These are phyloP conservation scores for Thalassiosira hispida DNA, from an alignment of 352 stramenopile genomes.

Conservation along the genomic window DNA sequence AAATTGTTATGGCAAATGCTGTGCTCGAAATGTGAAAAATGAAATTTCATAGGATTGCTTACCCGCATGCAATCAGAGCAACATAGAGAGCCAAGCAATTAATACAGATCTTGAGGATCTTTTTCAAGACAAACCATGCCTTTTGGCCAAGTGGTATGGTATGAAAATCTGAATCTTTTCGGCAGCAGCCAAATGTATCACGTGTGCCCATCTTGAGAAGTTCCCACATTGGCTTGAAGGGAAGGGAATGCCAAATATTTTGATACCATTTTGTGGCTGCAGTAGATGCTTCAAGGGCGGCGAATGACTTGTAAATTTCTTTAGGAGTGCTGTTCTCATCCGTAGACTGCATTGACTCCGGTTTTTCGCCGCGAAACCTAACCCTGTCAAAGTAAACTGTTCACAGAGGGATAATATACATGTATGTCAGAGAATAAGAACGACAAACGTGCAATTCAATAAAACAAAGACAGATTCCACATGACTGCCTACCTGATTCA, in stretches of 20 bases:
- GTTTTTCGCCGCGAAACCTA: not conserved
- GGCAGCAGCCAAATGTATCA: conserved; percentile 24
- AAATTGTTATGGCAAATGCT: too few relatives aligned
- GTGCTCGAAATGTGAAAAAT: too few relatives aligned
- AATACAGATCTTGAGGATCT: conserved; percentile 28
- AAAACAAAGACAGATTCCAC: too few relatives aligned
- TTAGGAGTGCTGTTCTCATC: not conserved
- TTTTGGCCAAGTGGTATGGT: conserved; percentile 5
- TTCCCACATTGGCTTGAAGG: conserved; percentile 19
- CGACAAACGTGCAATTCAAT: too few relatives aligned
- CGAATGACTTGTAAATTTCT: conserved; percentile 33
- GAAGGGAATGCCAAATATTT: conserved; percentile 25
- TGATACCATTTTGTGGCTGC: conserved; percentile 28
- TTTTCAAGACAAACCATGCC: conserved; percentile 15
- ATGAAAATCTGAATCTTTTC: conserved; percentile 27
- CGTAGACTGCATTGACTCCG: not conserved
- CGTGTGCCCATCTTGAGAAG: conserved; percentile 15
- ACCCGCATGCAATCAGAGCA: conserved; percentile 25
- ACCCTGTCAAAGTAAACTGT: conserved; percentile 5
- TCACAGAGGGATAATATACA: not conserved
- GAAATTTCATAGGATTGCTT: too few relatives aligned
- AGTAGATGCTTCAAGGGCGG: conserved; percentile 11
- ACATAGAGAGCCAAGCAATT: conserved; percentile 43
- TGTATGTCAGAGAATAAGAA: too few relatives aligned
- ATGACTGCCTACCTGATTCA: too few relatives aligned